Conservation (phyloP, 2,329 filamentous ascomycete genomes). For the Coleophoma cylindrospora region DNA sequence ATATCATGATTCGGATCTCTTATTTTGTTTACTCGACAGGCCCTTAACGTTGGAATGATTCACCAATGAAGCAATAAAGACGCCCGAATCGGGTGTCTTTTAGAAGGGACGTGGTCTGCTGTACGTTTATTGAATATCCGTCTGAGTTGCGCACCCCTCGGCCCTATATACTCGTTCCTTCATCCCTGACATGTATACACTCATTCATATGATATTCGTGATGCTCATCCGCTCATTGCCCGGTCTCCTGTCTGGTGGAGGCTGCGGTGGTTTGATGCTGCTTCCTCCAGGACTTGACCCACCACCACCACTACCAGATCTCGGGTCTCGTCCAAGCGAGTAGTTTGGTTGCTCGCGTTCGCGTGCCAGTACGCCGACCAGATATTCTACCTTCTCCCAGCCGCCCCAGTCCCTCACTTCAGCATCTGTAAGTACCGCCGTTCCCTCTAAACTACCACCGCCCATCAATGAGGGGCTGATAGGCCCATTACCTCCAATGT, state of each 20-base stretch:
- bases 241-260: conserved; percentile 2
- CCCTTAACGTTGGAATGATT: no score
- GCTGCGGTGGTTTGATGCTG: conserved; percentile 1
- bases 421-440: conserved; percentile 43
- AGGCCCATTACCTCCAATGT: conserved; percentile 10
- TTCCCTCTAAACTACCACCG: conserved; percentile 28
- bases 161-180: not conserved
- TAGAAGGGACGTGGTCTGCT: no score
- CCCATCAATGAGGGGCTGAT: conserved; percentile 16
- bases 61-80: no score
- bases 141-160: not conserved
- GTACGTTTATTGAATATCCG: not conserved
- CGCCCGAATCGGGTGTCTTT: no score
- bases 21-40: no score
- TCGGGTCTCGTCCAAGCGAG: conserved; percentile 2
- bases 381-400: conserved; percentile 70
- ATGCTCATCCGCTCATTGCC: conserved; percentile 24
- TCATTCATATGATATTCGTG: conserved; percentile 20
- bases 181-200: not conserved
- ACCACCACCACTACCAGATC: conserved; percentile 4
- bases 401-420: conserved; percentile 69
- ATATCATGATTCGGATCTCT: no score
- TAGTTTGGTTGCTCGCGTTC: conserved; percentile 12
- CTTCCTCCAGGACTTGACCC: not conserved
- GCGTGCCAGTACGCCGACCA: conserved; percentile 47